These are phyloP conservation scores for Neurospora sp. DNA, from an alignment of 495 filamentous ascomycete species.

Conservation along the genomic window DNA sequence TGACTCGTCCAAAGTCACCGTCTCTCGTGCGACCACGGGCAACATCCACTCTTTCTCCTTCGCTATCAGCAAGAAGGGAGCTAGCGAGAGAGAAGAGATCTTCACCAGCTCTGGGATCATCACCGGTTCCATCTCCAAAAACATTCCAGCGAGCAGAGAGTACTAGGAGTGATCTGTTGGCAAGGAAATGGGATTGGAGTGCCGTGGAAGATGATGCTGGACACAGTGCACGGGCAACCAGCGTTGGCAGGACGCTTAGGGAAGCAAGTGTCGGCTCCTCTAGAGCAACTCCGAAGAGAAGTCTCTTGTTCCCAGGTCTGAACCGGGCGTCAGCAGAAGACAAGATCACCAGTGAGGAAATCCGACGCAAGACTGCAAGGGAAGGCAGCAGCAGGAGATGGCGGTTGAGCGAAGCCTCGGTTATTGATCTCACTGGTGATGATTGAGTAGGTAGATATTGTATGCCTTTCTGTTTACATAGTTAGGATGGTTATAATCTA, in stretches of 20 bases:
- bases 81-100: not conserved
- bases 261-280: not conserved
- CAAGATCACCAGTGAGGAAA: not conserved
- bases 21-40: not conserved
- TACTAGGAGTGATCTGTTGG: not conserved
- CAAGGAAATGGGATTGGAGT: not conserved
- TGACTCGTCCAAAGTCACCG: not conserved
- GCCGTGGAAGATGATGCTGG: not conserved
- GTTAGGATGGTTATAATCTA: not conserved
- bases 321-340: constrained; percentile 16
- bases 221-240: not conserved
- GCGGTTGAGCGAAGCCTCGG: constrained; percentile 26
- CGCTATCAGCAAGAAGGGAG: not conserved
- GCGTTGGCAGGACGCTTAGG: not conserved
- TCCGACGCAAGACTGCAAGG: not conserved
- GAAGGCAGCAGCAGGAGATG: constrained; percentile 10
- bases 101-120: constrained; percentile 5
- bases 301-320: not conserved
- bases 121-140: not conserved
- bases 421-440: constrained; percentile 32
- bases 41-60: not conserved
- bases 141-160: not conserved
- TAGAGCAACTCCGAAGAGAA: not conserved
- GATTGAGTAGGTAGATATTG: constrained; percentile 9
- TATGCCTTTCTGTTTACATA: not conserved